Base-by-base conservation (phyloP, 2,329 filamentous ascomycete genomes). In the Plenodomus biglobosus region DNA sequence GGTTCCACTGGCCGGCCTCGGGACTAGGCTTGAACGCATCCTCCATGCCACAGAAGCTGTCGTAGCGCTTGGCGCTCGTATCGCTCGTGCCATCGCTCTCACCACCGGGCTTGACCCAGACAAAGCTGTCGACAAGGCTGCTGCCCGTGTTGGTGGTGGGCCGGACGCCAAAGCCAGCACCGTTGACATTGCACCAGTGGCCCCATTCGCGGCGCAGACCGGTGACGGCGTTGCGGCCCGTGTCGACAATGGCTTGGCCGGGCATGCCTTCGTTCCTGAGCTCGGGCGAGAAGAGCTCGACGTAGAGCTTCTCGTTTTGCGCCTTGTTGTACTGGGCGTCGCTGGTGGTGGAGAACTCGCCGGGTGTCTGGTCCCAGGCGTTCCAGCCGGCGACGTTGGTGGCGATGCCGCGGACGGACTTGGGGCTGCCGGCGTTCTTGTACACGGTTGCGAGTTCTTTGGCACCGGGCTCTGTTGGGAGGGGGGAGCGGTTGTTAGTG, bases 61-160 rank as follows among this genome's bases (percentile, higher is more conserved):
- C 81, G 59, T 82, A 85, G 22, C 79, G 76, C 24, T 69, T 64
- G 3, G 83, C 77, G 17, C 46, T 49, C 2, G 62, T 50, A 46
- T 74, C 65, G 27, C 60, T 68, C 0, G 78, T 80, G 48, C 78
- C 78, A 55, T 80, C 78, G 17, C 73, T 75, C 66, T 81, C 78
- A 45, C 78, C 78, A 58, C 85, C 85, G 4, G 85, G 85, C 78
- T 88, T 88, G 60, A 87, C 75, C 85, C 85, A 88, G 50, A 87
- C 85, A 55, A 87, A 85, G 22, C 84, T 80, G 67, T 88, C 85
- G 18, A 79, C 75, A 19, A 84, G 73, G 1, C 72, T 64, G 50
- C 81, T 76, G 15, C 82, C 83, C 3, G 85, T 88, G 65, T 79
- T 75, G 20, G 80, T 73, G 0, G 81, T 81, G 1, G 84, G 84